These are phyloP conservation scores for Metarhizium humberi DNA, from an alignment of 2,329 filamentous ascomycete genomes.

Conservation along the genomic window DNA sequence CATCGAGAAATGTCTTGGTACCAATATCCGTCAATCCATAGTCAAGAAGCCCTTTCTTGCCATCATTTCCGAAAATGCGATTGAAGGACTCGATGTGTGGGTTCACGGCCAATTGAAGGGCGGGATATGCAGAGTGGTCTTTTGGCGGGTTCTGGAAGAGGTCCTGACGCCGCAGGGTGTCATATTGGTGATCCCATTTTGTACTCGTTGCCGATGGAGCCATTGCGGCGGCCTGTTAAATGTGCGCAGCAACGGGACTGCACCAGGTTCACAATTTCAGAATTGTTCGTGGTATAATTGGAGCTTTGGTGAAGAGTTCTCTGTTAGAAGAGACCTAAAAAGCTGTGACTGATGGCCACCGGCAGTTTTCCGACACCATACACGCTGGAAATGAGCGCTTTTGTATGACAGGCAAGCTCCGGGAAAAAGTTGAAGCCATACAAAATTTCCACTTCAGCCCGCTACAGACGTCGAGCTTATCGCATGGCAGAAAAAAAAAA, in stretches of 20 bases:
- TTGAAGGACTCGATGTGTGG: conserved; percentile 97
- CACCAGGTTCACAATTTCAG: neutral
- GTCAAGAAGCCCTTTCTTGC: conserved; percentile 49
- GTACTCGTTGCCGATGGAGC: conserved; percentile 50
- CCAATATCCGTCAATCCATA: conserved; percentile 83
- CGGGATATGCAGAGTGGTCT: conserved; percentile 80
- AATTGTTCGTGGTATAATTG: conserved; percentile 9
- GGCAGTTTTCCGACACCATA: neutral
- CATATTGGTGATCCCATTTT: conserved; percentile 76
- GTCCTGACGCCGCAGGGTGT: conserved; percentile 76
- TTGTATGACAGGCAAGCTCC: conserved; percentile 5
- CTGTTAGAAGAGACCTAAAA: neutral
- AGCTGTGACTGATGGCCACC: neutral
- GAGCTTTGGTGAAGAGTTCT: neutral
- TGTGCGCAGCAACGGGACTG: conserved; percentile 1
- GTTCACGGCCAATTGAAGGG: conserved; percentile 73
- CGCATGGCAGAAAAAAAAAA: conserved; percentile 19
- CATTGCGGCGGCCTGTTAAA: conserved; percentile 29
- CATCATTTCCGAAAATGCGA: conserved; percentile 67
- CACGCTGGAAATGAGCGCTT: neutral
- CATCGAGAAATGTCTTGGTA: conserved; percentile 78
- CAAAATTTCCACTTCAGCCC: conserved; percentile 8
- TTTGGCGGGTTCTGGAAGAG: conserved; percentile 84
- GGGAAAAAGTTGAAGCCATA: conserved; percentile 19
- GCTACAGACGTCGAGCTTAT: conserved; percentile 7